Evolutionary conservation across 306 rosid genomes (phyloP).

Genomic region (Neltuma alba): DNA sequence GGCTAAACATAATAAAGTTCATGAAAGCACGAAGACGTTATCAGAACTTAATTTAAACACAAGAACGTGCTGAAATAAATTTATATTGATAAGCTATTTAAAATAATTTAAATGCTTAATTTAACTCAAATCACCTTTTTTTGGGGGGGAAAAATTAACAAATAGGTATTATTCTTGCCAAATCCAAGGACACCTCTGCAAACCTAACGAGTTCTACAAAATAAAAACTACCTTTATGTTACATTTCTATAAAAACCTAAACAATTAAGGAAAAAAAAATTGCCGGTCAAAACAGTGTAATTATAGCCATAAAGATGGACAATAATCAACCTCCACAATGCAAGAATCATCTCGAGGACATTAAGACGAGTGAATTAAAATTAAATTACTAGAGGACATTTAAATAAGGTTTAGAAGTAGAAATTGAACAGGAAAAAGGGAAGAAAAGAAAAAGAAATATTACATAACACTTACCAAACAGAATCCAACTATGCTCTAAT

Average conservation of each 20-base stretch:
- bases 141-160: too few species aligned
- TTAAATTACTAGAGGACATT: slow-evolving; percentile 43
- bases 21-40: too few species aligned
- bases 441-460: slow-evolving; percentile 13
- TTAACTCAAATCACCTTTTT: too few species aligned
- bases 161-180: too few species aligned
- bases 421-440: background rate
- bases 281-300: slow-evolving; percentile 40
- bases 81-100: too few species aligned
- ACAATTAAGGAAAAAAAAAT: background rate
- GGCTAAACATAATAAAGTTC: too few species aligned
- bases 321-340: slow-evolving; percentile 46
- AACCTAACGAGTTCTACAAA: background rate
- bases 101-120: too few species aligned
- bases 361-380: slow-evolving; percentile 38
- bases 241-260: background rate
- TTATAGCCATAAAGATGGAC: slow-evolving; percentile 38
- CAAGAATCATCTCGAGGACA: slow-evolving; percentile 35
- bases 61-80: too few species aligned
- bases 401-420: slow-evolving; percentile 33
- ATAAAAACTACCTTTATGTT: background rate
- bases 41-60: too few species aligned
- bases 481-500: slow-evolving; percentile 33
- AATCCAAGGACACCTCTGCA: too few species aligned
- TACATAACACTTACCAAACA: slow-evolving; percentile 42